Evolutionary conservation across 179 eudicot species (phyloP).

Genomic region (Drosera spatulata): DNA sequence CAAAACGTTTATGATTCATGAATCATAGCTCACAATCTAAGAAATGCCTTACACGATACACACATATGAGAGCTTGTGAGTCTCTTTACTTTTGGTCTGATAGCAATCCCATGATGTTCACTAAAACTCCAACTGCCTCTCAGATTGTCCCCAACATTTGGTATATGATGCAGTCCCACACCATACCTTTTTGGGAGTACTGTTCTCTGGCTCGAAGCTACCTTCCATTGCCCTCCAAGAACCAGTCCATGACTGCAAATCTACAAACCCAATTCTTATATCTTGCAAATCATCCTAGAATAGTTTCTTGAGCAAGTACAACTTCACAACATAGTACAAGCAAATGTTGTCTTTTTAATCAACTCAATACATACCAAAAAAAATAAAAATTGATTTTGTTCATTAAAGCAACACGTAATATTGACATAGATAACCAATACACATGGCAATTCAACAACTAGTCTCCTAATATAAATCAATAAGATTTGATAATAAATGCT

Average conservation of each 20-base stretch:
- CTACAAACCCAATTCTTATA: constrained; percentile 17
- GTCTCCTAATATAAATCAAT: too few relatives aligned
- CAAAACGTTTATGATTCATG: neutral
- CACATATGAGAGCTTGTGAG: constrained; percentile 19
- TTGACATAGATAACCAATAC: too few relatives aligned
- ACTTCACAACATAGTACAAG: too few relatives aligned
- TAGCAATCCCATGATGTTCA: constrained; percentile 27
- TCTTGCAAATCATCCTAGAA: too few relatives aligned
- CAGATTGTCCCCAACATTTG: constrained; percentile 16
- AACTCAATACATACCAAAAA: too few relatives aligned
- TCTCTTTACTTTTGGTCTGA: constrained; percentile 20
- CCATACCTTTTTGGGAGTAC: constrained; percentile 14
- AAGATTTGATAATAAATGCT: too few relatives aligned
- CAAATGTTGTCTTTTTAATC: too few relatives aligned
- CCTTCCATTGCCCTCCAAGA: constrained; percentile 13
- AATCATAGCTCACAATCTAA: neutral
- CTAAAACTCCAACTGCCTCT: constrained; percentile 29
- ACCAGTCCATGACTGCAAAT: constrained; percentile 14
- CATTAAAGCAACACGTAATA: too few relatives aligned
- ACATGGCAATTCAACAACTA: too few relatives aligned
- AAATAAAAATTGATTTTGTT: too few relatives aligned
- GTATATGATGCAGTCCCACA: constrained; percentile 15
- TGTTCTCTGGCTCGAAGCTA: constrained; percentile 10
- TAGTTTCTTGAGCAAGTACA: too few relatives aligned
- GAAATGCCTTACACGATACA: constrained; percentile 50